Percentiles rank a stretch among this genome's conserved stretches.
phyloP scores from a whole-genome alignment of 345 rosid genomes.

The Angophora floribunda region DNA sequence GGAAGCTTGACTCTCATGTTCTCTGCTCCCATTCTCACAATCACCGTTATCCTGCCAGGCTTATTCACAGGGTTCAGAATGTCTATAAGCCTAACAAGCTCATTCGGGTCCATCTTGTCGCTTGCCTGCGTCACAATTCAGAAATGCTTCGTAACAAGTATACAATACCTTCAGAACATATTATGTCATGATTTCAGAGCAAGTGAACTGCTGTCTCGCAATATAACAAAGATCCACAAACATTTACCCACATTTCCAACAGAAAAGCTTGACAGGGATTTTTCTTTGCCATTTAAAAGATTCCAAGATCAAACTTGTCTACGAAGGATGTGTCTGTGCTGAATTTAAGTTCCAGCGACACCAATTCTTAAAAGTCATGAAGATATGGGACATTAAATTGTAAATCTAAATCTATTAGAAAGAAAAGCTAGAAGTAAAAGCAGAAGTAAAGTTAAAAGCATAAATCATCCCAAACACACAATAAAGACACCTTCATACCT shows the following conservation, averaged over 20 bases:
- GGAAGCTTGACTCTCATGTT: slow-evolving; percentile 27
- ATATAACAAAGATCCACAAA: background rate
- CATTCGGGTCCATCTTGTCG: slow-evolving; percentile 29
- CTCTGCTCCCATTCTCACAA: slow-evolving; percentile 31
- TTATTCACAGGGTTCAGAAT: slow-evolving; percentile 24
- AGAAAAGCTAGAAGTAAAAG: background rate
- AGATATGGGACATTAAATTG: background rate
- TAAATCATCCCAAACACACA: background rate
- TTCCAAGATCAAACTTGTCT: background rate
- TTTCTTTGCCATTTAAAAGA: background rate
- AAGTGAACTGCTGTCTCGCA: background rate
- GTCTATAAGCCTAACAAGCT: slow-evolving; percentile 23
- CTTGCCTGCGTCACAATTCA: slow-evolving; percentile 11
- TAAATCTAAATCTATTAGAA: background rate
- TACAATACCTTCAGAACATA: background rate
- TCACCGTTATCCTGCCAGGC: slow-evolving; percentile 28
- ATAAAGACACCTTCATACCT: background rate
- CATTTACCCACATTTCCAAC: rapidly evolving
- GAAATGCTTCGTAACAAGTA: background rate
- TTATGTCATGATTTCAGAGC: background rate
- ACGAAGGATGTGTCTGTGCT: background rate
- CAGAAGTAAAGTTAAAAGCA: background rate
- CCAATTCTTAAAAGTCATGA: background rate
- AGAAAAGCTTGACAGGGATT: background rate
- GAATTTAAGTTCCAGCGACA: background rate